A percentile compares a stretch with the other conserved stretches of the same genome.
These are phyloP conservation scores for Collybia sordida DNA, from an alignment of 768 basidiomycete genomes.

Conservation along the genomic window DNA sequence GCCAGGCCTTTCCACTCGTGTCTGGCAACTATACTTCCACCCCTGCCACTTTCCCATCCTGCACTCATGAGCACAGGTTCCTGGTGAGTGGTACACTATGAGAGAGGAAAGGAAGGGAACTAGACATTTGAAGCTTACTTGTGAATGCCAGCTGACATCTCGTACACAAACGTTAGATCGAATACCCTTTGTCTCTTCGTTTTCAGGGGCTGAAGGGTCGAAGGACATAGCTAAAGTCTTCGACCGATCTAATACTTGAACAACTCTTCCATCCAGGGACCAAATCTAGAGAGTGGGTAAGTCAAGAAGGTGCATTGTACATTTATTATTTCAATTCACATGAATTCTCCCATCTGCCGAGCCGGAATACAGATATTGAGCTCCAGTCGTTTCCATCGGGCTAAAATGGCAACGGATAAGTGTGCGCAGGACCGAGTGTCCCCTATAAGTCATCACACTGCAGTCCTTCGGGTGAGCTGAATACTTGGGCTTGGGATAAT, in stretches of 20 bases:
- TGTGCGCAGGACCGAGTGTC: slow-evolving; percentile 87
- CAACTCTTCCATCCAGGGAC: slow-evolving; percentile 87
- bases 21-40: slow-evolving; percentile 78
- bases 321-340: slow-evolving; percentile 38
- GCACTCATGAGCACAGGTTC: slow-evolving; percentile 92
- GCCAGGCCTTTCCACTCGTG: slow-evolving; percentile 96
- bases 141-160: slow-evolving; percentile 94
- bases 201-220: slow-evolving; percentile 69
- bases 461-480: slow-evolving; percentile 83
- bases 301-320: slow-evolving; percentile 3
- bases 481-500: slow-evolving; percentile 62
- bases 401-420: slow-evolving; percentile 97
- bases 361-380: slow-evolving; percentile 93
- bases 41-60: slow-evolving; percentile 72
- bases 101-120: not conserved
- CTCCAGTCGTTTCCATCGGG: slow-evolving; percentile 87
- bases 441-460: slow-evolving; percentile 94
- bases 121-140: slow-evolving; percentile 38
- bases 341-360: slow-evolving; percentile 85
- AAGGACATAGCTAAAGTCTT: slow-evolving; percentile 66
- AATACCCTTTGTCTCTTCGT: slow-evolving; percentile 25
- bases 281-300: slow-evolving; percentile 65
- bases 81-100: slow-evolving; percentile 26
- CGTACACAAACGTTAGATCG: slow-evolving; percentile 63
- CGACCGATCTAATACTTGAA: slow-evolving; percentile 82